phyloP scores from a whole-genome alignment of 371 early-diverging fungal genomes.

The Mortierella sp. region DNA sequence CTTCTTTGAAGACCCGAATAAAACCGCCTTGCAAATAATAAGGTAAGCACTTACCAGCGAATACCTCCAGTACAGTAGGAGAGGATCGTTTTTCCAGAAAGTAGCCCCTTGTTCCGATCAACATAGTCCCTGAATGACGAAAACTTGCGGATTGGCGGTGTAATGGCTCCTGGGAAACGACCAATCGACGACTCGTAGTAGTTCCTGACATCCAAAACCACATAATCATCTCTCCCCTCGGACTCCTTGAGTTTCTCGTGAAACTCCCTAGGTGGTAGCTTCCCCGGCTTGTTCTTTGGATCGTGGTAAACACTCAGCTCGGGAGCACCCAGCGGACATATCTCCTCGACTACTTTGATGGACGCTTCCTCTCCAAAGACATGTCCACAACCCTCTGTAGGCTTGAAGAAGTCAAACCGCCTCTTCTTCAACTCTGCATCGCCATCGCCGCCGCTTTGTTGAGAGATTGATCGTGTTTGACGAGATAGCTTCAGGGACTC shows the following conservation, averaged over 20 bases:
- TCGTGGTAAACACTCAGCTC: slow-evolving; percentile 44
- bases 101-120: slow-evolving; percentile 62
- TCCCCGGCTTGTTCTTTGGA: slow-evolving; percentile 51
- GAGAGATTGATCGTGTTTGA: slow-evolving; percentile 13
- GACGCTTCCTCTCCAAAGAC: slow-evolving; percentile 70
- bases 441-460: not conserved
- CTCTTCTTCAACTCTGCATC: slow-evolving; percentile 8
- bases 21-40: not conserved
- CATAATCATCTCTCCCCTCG: slow-evolving; percentile 50
- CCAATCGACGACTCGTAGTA: slow-evolving; percentile 81
- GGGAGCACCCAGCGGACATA: slow-evolving; percentile 73
- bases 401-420: slow-evolving; percentile 73
- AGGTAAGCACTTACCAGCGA: slow-evolving; percentile 53
- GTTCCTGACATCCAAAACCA: slow-evolving; percentile 78
- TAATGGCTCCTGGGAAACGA: slow-evolving; percentile 70
- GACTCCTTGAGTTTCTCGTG: slow-evolving; percentile 57
- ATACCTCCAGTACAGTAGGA: slow-evolving; percentile 83
- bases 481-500: slow-evolving; percentile 43
- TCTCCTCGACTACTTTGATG: slow-evolving; percentile 77
- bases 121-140: slow-evolving; percentile 74
- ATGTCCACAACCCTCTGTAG: slow-evolving; percentile 75
- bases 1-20: not conserved
- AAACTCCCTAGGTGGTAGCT: slow-evolving; percentile 63
- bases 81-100: slow-evolving; percentile 69
- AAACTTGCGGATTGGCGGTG: slow-evolving; percentile 78